Evolutionary conservation across 2,329 filamentous ascomycete species (phyloP).

Genomic region (Sporothrix schenckii): DNA sequence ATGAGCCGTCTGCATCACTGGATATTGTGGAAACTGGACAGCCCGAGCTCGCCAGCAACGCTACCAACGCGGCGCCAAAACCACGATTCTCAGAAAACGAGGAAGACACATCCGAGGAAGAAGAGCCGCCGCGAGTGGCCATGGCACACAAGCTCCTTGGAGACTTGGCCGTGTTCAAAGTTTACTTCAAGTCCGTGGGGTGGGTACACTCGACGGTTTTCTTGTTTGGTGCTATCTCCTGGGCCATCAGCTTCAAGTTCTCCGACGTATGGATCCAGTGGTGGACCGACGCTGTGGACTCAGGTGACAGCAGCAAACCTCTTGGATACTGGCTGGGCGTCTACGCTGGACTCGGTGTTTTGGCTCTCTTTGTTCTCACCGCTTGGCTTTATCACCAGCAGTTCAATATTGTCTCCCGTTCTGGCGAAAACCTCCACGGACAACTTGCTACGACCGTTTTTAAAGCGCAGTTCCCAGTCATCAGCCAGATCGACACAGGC

Average conservation of each 20-base stretch:
- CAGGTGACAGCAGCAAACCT: not conserved
- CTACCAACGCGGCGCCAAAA: not conserved
- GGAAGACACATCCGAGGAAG: not conserved
- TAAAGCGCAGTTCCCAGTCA: constrained; percentile 14
- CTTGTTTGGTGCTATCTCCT: not conserved
- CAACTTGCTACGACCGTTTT: constrained; percentile 14
- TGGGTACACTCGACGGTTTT: constrained; percentile 7
- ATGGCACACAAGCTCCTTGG: constrained; percentile 29
- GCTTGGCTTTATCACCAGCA: constrained; percentile 24
- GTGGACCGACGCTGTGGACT: constrained; percentile 11
- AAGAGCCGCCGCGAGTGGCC: constrained; percentile 34
- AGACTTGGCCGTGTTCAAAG: constrained; percentile 12
- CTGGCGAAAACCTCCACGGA: constrained; percentile 12
- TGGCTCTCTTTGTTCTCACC: constrained; percentile 7
- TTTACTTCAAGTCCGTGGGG: constrained; percentile 18
- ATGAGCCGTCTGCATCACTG: not conserved
- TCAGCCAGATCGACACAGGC: constrained; percentile 24
- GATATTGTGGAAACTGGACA: not conserved
- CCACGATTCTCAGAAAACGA: not conserved
- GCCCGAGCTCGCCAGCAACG: not conserved
- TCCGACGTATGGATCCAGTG: constrained; percentile 26
- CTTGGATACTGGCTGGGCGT: constrained; percentile 25
- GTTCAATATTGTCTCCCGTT: constrained; percentile 3
- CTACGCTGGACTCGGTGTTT: constrained; percentile 13
- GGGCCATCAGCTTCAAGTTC: constrained; percentile 19